Evolutionary conservation across 768 basidiomycete genomes (phyloP).

Genomic region (Tremella yokohamensis): DNA sequence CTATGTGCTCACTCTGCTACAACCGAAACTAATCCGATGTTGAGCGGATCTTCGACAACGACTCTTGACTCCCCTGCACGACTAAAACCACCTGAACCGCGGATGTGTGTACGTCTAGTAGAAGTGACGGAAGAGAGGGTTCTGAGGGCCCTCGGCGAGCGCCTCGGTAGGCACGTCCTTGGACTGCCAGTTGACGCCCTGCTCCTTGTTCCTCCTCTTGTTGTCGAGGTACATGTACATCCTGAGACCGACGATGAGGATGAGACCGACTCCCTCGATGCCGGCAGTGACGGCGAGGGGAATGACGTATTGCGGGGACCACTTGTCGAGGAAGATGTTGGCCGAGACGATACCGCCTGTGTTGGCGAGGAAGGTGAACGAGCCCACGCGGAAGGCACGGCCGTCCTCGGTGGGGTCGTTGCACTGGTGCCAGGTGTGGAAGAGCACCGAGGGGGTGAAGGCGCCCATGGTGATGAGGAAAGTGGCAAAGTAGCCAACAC

Average conservation of each 20-base stretch:
- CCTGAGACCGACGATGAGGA: constrained; percentile 17
- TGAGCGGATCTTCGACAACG: no score
- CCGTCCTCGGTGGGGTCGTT: constrained; percentile 23
- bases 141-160: constrained; percentile 20
- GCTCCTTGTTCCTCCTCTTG: constrained; percentile 26
- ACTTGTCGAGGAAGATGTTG: constrained; percentile 34
- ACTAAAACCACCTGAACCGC: no score
- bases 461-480: constrained; percentile 22
- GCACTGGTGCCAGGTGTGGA: constrained; percentile 24
- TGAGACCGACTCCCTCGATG: constrained; percentile 19
- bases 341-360: constrained; percentile 30
- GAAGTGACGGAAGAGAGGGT: constrained; percentile 33
- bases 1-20: no score
- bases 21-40: no score
- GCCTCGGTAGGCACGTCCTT: constrained; percentile 37
- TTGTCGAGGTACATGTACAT: constrained; percentile 23
- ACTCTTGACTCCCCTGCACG: no score
- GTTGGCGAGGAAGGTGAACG: constrained; percentile 26
- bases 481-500: constrained; percentile 16
- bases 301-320: constrained; percentile 16
- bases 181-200: constrained; percentile 33
- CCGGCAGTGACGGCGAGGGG: constrained; percentile 21
- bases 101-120: constrained; percentile 4
- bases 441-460: constrained; percentile 22
- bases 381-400: constrained; percentile 16